Percentiles rank a stretch among this genome's conserved stretches.
Evolutionary conservation across 1,284 basidiomycete species (phyloP).

Genomic region (Exsudoporus floridanus): DNA sequence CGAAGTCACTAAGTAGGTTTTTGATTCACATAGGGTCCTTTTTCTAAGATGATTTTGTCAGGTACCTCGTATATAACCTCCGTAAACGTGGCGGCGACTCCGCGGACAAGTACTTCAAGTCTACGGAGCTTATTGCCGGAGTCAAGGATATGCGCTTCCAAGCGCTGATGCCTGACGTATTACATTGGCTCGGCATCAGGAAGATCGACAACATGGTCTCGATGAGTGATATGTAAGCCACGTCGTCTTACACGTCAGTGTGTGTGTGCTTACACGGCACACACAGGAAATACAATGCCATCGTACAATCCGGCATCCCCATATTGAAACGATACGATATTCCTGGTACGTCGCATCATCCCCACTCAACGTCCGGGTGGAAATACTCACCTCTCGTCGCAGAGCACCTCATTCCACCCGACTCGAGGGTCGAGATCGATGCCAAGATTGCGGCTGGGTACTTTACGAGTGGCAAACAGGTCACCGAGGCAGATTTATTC

Average conservation of each 20-base stretch:
- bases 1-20: conserved; percentile 81
- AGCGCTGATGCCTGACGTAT: conserved; percentile 92
- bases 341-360: conserved; percentile 50
- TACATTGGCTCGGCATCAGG: conserved; percentile 91
- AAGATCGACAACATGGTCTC: conserved; percentile 89
- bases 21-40: background rate
- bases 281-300: conserved; percentile 91
- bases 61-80: conserved; percentile 91
- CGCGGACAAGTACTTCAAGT: conserved; percentile 92
- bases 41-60: conserved; percentile 24
- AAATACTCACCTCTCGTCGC: conserved; percentile 3
- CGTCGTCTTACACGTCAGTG: background rate
- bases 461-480: conserved; percentile 77
- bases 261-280: background rate
- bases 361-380: too few species aligned
- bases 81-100: conserved; percentile 93
- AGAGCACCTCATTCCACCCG: conserved; percentile 85
- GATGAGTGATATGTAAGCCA: conserved; percentile 82
- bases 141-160: conserved; percentile 97
- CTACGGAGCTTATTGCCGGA: conserved; percentile 90
- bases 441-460: conserved; percentile 94
- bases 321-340: conserved; percentile 84
- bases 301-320: conserved; percentile 84
- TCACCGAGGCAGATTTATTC: conserved; percentile 73
- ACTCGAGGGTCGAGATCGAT: conserved; percentile 93